phyloP scores from a whole-genome alignment of 164 flowering plant species.

The Stephania yunnanensis region DNA sequence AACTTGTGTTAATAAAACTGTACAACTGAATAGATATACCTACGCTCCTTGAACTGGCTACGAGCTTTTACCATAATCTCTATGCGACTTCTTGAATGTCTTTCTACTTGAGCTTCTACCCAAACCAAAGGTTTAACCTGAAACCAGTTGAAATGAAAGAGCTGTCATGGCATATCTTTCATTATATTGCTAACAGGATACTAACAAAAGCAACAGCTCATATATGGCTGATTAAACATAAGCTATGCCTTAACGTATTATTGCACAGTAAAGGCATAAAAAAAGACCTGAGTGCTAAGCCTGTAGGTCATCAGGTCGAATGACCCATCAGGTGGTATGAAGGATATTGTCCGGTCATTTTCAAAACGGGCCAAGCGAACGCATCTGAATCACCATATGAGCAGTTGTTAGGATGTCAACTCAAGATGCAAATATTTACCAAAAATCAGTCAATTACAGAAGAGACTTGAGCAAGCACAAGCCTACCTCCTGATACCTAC shows the following conservation, averaged over 20 bases:
- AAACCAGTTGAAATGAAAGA: conserved; percentile 12
- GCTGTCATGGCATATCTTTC: background rate
- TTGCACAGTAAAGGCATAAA: background rate
- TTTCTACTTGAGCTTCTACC: conserved; percentile 98
- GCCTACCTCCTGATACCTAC: background rate
- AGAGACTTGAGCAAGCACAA: too few relatives aligned
- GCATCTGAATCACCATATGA: conserved; percentile 47
- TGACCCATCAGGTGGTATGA: conserved; percentile 97
- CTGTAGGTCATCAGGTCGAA: conserved; percentile 98
- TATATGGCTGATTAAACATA: conserved; percentile 2
- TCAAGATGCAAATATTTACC: background rate
- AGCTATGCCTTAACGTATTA: background rate
- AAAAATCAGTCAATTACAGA: background rate
- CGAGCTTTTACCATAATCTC: conserved; percentile 89
- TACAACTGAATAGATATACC: conserved; percentile 34
- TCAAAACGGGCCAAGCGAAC: conserved; percentile 98
- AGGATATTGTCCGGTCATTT: conserved; percentile 94
- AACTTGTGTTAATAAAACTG: background rate
- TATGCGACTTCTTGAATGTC: conserved; percentile 88
- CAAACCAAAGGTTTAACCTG: conserved; percentile 95
- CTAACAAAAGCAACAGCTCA: background rate
- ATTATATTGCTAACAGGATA: background rate
- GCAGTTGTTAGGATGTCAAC: conserved; percentile 7
- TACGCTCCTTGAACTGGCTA: conserved; percentile 98
- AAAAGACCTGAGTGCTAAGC: conserved; percentile 81